Conservation (phyloP, 1,284 basidiomycete genomes). For the Pisolithus thermaeus region DNA sequence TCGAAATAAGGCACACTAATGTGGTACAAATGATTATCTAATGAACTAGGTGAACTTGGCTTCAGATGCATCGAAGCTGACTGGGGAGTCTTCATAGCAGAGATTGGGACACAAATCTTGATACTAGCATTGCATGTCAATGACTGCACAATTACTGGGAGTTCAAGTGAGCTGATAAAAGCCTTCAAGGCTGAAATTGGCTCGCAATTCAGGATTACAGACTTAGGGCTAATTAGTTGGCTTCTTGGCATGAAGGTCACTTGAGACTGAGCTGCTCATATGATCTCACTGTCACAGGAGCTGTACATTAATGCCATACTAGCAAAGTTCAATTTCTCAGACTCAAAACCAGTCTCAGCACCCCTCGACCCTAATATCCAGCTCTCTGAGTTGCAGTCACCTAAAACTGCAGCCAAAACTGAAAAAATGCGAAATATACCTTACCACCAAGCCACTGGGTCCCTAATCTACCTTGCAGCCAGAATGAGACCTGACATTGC, state of each 20-base stretch:
- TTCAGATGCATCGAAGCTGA: not conserved
- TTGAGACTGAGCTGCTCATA: not conserved
- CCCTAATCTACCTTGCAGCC: constrained; percentile 16
- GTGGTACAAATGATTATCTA: not conserved
- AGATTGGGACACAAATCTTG: not conserved
- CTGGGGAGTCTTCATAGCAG: not conserved
- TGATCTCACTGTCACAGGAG: constrained; percentile 9
- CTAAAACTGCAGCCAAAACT: not conserved
- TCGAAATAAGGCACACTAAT: constrained; percentile 4
- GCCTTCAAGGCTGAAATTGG: not conserved
- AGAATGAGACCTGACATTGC: constrained; percentile 8
- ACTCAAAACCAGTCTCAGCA: constrained; percentile 22
- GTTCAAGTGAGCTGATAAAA: not conserved
- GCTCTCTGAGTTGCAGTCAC: not conserved
- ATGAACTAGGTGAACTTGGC: not conserved
- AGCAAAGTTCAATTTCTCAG: no score
- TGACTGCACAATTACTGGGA: not conserved
- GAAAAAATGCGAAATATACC: not conserved
- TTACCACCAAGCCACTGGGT: constrained; percentile 3
- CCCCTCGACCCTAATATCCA: constrained; percentile 21
- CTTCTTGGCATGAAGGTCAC: not conserved
- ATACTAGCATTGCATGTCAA: no score
- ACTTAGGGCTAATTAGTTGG: constrained; percentile 2
- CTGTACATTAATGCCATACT: constrained; percentile 25
- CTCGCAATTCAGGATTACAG: not conserved